Conservation (phyloP, 1,284 basidiomycete genomes). For the Neonothopanus nambi region DNA sequence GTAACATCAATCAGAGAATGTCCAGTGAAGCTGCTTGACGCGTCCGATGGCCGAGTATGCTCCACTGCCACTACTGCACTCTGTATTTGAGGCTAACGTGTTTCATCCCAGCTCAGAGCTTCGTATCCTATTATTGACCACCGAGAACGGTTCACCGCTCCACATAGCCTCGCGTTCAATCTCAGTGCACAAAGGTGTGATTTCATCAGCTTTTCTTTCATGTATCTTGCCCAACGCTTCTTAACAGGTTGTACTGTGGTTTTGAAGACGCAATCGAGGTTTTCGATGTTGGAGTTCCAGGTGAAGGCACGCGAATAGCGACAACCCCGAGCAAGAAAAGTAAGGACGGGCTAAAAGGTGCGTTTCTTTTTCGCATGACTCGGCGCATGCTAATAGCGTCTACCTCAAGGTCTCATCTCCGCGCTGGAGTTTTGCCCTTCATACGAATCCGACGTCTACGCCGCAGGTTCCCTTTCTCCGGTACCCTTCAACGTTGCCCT, state of each 20-base stretch:
- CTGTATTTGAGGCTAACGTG: neutral
- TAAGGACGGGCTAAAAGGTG: constrained; percentile 84
- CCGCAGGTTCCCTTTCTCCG: constrained; percentile 66
- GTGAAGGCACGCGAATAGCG: constrained; percentile 71
- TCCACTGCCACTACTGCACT: too few species aligned
- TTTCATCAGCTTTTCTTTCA: neutral
- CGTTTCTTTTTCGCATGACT: constrained; percentile 5
- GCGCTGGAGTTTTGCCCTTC: constrained; percentile 73
- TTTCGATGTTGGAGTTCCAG: constrained; percentile 76
- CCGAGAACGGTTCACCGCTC: constrained; percentile 83
- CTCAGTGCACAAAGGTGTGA: constrained; percentile 63
- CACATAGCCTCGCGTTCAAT: constrained; percentile 82
- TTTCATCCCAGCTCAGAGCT: constrained; percentile 72
- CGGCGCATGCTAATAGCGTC: too few species aligned
- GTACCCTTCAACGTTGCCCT: constrained; percentile 69
- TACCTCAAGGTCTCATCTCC: constrained; percentile 74
- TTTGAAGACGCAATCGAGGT: constrained; percentile 89
- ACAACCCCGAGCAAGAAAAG: constrained; percentile 79
- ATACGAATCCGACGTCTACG: constrained; percentile 69
- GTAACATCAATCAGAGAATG: constrained; percentile 78
- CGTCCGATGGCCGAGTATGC: constrained; percentile 70
- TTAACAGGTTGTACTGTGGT: constrained; percentile 80
- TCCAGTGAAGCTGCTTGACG: constrained; percentile 83
- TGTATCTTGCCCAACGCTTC: neutral
- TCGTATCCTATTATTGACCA: constrained; percentile 92